Conservation (phyloP, 2,329 filamentous ascomycete genomes). For the Xylariaceae sp. region DNA sequence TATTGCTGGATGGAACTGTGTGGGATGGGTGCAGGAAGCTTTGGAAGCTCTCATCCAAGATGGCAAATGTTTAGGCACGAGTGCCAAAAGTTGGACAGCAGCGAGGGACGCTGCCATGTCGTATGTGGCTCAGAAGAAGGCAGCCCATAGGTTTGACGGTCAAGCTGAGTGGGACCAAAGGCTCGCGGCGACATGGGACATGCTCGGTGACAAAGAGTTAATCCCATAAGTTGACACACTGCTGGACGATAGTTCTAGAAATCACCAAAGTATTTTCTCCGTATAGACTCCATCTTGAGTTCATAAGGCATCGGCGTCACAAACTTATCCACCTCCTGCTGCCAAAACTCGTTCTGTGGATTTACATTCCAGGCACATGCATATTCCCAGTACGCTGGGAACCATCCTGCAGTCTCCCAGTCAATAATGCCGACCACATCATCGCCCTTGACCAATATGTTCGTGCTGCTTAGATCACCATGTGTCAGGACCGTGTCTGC, state of each 20-base stretch:
- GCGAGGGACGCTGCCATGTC: constrained; percentile 35
- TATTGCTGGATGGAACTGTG: constrained; percentile 39
- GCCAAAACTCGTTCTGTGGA: constrained; percentile 14
- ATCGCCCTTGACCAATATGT: constrained; percentile 26
- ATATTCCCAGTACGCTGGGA: constrained; percentile 21
- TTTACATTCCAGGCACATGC: constrained; percentile 15
- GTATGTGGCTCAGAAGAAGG: constrained; percentile 37
- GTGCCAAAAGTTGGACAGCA: constrained; percentile 29
- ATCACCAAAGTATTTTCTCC: constrained; percentile 16
- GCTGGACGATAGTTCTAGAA: constrained; percentile 3
- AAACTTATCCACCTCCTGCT: constrained; percentile 15
- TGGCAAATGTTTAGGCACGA: constrained; percentile 31
- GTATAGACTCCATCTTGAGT: constrained; percentile 17
- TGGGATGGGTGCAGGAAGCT: constrained; percentile 40
- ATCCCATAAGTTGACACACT: constrained; percentile 15
- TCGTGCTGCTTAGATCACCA: constrained; percentile 29
- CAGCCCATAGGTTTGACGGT: constrained; percentile 38
- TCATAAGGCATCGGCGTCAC: constrained; percentile 14
- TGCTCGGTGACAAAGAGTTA: constrained; percentile 25
- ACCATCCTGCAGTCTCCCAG: constrained; percentile 7
- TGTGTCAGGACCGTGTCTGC: constrained; percentile 12
- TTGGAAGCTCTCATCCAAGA: constrained; percentile 29
- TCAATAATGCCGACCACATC: constrained; percentile 25
- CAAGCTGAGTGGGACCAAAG: constrained; percentile 28
- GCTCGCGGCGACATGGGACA: constrained; percentile 35